Base-by-base conservation (phyloP, 1,284 basidiomycete species). In the Sporisorium reilianum region DNA sequence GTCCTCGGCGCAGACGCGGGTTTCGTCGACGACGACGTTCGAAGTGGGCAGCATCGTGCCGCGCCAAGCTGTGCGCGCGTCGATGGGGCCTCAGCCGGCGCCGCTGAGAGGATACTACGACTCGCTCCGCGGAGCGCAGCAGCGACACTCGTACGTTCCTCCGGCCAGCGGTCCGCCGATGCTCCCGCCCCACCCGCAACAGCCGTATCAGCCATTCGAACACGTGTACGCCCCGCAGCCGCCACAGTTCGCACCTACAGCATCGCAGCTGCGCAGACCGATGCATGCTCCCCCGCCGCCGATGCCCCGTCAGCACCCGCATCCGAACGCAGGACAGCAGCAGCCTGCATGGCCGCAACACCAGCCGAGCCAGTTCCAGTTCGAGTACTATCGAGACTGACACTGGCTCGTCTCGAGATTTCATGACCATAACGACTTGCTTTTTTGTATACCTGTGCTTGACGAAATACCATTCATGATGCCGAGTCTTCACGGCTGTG, bases 1-100 rank as follows among this genome's bases (percentile, higher is more conserved):
- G 1, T 46, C 44, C 0, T 40, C 62, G 10, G 42, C 20, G 2
- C 32, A 30, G 5, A 71, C 34, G 10, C 38, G 34, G 10, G 54
- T 42, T 1, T 55, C 53, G 4, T 8, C 40, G 5, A 25, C 34
- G 11, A 72, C 69, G 3, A 44, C 56, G 5, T 72, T 72, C 22
- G 55, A 72, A 30, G 70, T 73, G 16, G 70, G 70, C 1, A 55
- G 46, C 38, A 68, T 73, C 25, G 61, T 73, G 0, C 50, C 64
- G 1, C 46, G 64, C 5, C 18, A 45, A 14, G 64, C 64, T 18
- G 56, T 66, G 38, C 5, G 59, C 51, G 36, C 36, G 4, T 12
- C 28, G 55, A 8, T 20, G 38, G 54, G 55, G 9, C 26, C n/a
- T 51, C 1, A 18, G 34, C 1, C 28, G 12, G 36, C 49, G 14